phyloP scores from a whole-genome alignment of 2,329 filamentous ascomycete species.

The Colletotrichum tabaci region DNA sequence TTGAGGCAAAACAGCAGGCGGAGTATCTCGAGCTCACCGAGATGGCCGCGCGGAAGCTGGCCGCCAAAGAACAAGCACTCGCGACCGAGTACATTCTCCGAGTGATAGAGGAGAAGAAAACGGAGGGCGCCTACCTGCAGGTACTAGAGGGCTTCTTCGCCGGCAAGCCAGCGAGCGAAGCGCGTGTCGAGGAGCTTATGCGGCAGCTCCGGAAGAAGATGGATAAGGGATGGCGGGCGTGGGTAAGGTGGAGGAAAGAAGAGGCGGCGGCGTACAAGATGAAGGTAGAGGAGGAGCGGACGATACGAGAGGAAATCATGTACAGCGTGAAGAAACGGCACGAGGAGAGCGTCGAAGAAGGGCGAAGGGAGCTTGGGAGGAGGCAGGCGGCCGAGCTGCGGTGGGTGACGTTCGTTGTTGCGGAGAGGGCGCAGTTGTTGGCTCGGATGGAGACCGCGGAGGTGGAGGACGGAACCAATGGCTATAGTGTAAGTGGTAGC shows the following conservation, averaged over 20 bases:
- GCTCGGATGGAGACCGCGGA: conserved; percentile 59
- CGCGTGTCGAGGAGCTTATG: conserved; percentile 52
- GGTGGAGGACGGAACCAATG: conserved; percentile 52
- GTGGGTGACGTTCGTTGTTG: conserved; percentile 63
- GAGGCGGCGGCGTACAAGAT: conserved; percentile 56
- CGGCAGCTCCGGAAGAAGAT: conserved; percentile 55
- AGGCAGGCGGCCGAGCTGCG: conserved; percentile 59
- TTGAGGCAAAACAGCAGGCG: conserved; percentile 51
- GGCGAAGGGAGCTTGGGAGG: conserved; percentile 50
- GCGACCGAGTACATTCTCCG: conserved; percentile 59
- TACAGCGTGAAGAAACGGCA: conserved; percentile 55
- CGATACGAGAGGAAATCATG: conserved; percentile 60
- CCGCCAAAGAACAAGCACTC: conserved; percentile 53
- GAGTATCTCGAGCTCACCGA: conserved; percentile 51
- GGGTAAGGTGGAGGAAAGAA: conserved; percentile 58
- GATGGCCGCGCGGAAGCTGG: conserved; percentile 49
- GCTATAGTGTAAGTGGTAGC: neutral
- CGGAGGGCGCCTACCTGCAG: conserved; percentile 61
- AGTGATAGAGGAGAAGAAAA: conserved; percentile 56
- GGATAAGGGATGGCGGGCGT: conserved; percentile 57
- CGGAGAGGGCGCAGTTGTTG: conserved; percentile 61
- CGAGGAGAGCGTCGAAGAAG: conserved; percentile 46
- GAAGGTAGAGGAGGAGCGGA: conserved; percentile 56
- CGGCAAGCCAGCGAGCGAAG: conserved; percentile 47
- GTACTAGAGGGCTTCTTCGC: conserved; percentile 56